These are phyloP conservation scores for Protomyces pachydermus DNA, from an alignment of 1,139 yeast species.

Conservation along the genomic window DNA sequence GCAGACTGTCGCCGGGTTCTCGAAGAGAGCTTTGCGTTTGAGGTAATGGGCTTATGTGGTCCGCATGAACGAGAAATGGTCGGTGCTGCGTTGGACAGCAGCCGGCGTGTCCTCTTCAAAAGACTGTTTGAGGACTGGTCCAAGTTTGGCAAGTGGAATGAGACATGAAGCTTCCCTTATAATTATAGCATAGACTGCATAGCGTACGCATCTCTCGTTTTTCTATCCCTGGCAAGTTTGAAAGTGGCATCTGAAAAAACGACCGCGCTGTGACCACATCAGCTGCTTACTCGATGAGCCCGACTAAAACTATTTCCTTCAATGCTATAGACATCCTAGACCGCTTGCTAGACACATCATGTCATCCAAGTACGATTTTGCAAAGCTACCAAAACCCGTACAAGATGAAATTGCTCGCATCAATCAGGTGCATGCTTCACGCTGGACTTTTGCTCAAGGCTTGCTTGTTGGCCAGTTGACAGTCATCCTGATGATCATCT, in stretches of 20 bases:
- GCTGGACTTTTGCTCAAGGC: conserved; percentile 72
- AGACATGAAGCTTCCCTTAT: conserved; percentile 39
- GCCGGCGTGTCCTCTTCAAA: conserved; percentile 66
- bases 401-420: not conserved
- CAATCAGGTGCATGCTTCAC: not conserved
- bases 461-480: conserved; percentile 77
- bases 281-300: too few relatives aligned
- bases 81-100: conserved; percentile 64
- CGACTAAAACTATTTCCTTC: too few relatives aligned
- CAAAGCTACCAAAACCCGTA: not conserved
- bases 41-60: conserved; percentile 63
- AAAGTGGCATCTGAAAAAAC: too few relatives aligned
- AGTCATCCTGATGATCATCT: conserved; percentile 65
- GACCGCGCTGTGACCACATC: too few relatives aligned
- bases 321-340: too few relatives aligned
- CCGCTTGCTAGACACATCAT: not conserved
- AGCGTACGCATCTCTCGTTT: not conserved
- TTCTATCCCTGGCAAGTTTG: too few relatives aligned
- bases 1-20: conserved; percentile 50
- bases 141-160: conserved; percentile 79
- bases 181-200: not conserved
- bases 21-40: conserved; percentile 53
- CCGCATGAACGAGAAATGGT: conserved; percentile 59
- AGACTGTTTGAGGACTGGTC: conserved; percentile 66
- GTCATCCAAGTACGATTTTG: not conserved